Evolutionary conservation across 768 basidiomycete species (phyloP), one percentile per base, ranked within the genome.

Genomic region (Tubosaeta sp.): DNA sequence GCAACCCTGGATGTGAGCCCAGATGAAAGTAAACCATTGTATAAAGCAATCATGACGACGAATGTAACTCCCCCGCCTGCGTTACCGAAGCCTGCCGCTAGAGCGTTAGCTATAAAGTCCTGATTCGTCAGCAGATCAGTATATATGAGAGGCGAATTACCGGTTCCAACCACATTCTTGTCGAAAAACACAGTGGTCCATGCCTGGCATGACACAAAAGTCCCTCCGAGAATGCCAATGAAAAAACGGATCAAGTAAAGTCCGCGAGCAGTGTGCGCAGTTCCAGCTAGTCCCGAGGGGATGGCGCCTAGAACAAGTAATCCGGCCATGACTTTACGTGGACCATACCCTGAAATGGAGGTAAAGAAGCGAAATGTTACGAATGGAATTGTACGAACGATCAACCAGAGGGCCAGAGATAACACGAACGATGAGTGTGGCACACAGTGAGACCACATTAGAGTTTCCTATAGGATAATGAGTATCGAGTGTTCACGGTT

Each of bases 101-200:
- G 59, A 0, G 79, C 80, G 57, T 82, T 83, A 0, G 81, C 78
- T 22, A 65, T 66, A 7, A 71, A 29, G 5, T 10, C 27, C 2
- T 18, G n/a, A 30, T 18, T 73, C 14, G 38, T 24, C 71, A 67
- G 31, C 16, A n/a, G 34, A 46, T 12, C 18, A 6, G 32, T 34
- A 44, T 24, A 24, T 30, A n/a, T 11, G 18, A 34, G 21, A 32
- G 27, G 36, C 13, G 2, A 41, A 14, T 55, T 30, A 67, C 66
- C 67, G 1, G 64, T 65, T 4, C 76, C 76, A 16, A 77, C 76
- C 30, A 72, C 60, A 41, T 64, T 63, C 40, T 76, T 81, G 61
- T 82, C 80, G 61, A 79, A 84, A 65, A 84, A 83, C 3, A 66
- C 68, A 0, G 83, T 80, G 9, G 81, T 81, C 79, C 83, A 82